phyloP scores from a whole-genome alignment of 2,329 filamentous ascomycete species.

The Pseudodiploospora longispora region DNA sequence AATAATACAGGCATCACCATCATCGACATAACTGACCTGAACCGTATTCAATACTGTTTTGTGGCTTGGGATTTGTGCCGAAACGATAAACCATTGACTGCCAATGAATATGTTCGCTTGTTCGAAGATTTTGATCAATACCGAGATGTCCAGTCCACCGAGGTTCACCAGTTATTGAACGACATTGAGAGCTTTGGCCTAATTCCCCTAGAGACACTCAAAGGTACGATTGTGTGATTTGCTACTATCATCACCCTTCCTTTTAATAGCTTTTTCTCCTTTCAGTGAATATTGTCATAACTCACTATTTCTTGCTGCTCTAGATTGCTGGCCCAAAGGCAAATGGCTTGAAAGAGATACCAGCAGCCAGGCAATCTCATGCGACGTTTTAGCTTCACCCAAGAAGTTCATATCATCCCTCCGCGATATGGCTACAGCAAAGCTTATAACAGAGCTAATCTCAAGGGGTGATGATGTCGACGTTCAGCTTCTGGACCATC shows the following conservation, averaged over 20 bases:
- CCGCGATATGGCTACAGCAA: neutral
- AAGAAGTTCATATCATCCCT: too few relatives aligned
- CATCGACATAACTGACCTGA: slow-evolving; percentile 5
- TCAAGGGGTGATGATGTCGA: neutral
- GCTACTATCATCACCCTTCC: neutral
- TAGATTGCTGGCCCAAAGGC: neutral
- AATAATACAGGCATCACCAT: slow-evolving; percentile 1
- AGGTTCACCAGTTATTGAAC: neutral
- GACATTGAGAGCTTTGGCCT: neutral
- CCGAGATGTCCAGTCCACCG: neutral
- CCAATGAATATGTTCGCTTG: neutral
- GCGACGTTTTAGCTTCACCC: neutral
- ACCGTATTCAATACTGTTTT: slow-evolving; percentile 4
- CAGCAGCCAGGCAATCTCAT: neutral
- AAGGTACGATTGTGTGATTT: neutral
- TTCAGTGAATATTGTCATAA: too few relatives aligned
- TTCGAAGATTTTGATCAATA: neutral
- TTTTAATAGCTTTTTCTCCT: neutral
- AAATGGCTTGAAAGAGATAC: neutral
- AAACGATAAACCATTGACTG: neutral
- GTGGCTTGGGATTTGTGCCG: too few relatives aligned
- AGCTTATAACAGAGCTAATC: neutral
- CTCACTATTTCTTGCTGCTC: neutral
- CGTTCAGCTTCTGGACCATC: neutral
- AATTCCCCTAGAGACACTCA: neutral